These are phyloP conservation scores for Fomitopsis palustris DNA, from an alignment of 1,284 basidiomycete genomes.

Conservation along the genomic window DNA sequence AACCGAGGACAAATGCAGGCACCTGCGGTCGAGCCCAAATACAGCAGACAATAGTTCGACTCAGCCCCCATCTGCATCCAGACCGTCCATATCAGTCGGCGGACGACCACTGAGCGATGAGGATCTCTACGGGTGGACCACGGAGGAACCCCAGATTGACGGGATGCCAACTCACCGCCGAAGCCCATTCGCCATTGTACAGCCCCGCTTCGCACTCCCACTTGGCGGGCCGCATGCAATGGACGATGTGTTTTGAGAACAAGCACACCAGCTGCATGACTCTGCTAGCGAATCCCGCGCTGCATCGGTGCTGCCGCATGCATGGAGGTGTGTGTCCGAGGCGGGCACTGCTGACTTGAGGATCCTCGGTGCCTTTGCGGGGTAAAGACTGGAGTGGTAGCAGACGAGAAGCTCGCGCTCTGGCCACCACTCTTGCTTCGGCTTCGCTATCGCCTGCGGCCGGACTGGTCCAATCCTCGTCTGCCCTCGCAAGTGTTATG, in stretches of 20 bases:
- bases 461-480: not conserved
- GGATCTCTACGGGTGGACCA: not conserved
- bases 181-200: not conserved
- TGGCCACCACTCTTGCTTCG: not conserved
- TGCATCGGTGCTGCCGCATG: not conserved
- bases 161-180: not conserved
- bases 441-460: not conserved
- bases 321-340: not conserved
- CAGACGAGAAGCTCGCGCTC: not conserved
- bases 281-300: not conserved
- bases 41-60: not conserved
- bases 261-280: not conserved
- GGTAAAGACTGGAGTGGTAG: not conserved
- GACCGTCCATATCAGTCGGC: not conserved
- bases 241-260: not conserved
- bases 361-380: not conserved
- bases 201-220: not conserved
- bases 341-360: not conserved
- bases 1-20: not conserved
- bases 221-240: not conserved
- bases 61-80: not conserved
- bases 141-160: not conserved
- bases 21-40: not conserved
- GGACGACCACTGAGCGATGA: not conserved
- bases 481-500: not conserved